Conservation (phyloP, 2,329 filamentous ascomycete species). For the Sarocladium strictum region DNA sequence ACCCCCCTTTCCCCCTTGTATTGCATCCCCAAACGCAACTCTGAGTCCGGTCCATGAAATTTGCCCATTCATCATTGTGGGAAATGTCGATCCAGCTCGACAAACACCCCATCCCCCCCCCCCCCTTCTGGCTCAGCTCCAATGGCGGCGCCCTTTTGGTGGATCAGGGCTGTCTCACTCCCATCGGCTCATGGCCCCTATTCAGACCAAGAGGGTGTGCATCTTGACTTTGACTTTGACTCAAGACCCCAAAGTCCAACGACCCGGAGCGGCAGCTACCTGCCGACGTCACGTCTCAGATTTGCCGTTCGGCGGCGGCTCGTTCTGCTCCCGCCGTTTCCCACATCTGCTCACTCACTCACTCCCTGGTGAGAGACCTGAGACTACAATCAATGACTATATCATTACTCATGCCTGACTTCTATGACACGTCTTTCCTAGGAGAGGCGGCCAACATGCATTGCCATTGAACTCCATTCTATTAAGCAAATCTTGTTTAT, state of each 20-base stretch:
- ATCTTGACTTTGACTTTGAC: neutral
- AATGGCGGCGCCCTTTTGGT: neutral
- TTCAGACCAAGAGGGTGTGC: neutral
- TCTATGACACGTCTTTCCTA: too few relatives aligned
- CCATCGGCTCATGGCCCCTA: neutral
- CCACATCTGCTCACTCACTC: neutral
- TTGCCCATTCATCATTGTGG: neutral
- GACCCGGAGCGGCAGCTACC: neutral
- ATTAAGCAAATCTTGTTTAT: neutral
- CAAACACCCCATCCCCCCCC: too few relatives aligned
- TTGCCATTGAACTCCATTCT: neutral
- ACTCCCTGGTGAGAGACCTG: too few relatives aligned
- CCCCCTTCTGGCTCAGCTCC: neutral
- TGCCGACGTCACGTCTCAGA: conserved; percentile 3
- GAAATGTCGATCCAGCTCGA: neutral
- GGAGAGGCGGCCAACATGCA: too few relatives aligned
- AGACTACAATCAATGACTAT: too few relatives aligned
- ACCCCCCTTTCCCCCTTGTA: too few relatives aligned
- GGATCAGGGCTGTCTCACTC: neutral
- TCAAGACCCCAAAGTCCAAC: neutral
- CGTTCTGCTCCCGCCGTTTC: too few relatives aligned
- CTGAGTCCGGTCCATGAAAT: too few relatives aligned
- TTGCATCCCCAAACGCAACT: neutral
- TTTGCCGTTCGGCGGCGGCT: neutral
- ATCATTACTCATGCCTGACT: too few relatives aligned